phyloP scores from a whole-genome alignment of 495 filamentous ascomycete species.

The Elasticomyces elasticus region DNA sequence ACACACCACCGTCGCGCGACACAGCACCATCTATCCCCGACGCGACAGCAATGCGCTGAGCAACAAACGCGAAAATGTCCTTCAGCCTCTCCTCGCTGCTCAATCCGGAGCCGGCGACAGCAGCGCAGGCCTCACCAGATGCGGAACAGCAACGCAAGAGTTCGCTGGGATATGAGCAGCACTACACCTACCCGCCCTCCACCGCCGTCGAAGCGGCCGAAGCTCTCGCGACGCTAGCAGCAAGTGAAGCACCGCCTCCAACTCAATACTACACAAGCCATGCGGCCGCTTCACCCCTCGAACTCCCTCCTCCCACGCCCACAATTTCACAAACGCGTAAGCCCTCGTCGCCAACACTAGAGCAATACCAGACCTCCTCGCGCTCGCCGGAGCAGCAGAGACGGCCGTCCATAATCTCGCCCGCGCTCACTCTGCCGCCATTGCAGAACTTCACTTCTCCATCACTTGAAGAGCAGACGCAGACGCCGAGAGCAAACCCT shows the following conservation, averaged over 20 bases:
- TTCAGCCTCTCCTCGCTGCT: conserved; percentile 24
- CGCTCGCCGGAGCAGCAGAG: conserved; percentile 31
- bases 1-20: background rate
- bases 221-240: conserved; percentile 27
- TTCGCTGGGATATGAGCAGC: background rate
- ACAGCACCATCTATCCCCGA: too few species aligned
- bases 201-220: conserved; percentile 28
- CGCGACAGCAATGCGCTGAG: too few species aligned
- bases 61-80: conserved; percentile 15
- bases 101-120: conserved; percentile 19
- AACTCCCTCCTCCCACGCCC: conserved; percentile 25
- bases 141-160: conserved; percentile 1
- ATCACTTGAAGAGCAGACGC: background rate
- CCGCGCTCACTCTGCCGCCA: conserved; percentile 26
- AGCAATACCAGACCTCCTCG: conserved; percentile 32
- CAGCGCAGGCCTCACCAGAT: background rate
- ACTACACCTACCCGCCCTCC: conserved; percentile 8
- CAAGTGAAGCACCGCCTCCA: conserved; percentile 8
- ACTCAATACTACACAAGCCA: conserved; percentile 20
- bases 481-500: conserved; percentile 11
- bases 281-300: conserved; percentile 24
- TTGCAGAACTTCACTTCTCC: conserved; percentile 22
- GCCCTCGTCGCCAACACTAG: conserved; percentile 33
- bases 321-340: conserved; percentile 13
- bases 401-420: conserved; percentile 21